A percentile compares a stretch with the other conserved stretches of the same genome.
phyloP scores from a whole-genome alignment of 2,329 filamentous ascomycete genomes.

The Xylaria sp. region DNA sequence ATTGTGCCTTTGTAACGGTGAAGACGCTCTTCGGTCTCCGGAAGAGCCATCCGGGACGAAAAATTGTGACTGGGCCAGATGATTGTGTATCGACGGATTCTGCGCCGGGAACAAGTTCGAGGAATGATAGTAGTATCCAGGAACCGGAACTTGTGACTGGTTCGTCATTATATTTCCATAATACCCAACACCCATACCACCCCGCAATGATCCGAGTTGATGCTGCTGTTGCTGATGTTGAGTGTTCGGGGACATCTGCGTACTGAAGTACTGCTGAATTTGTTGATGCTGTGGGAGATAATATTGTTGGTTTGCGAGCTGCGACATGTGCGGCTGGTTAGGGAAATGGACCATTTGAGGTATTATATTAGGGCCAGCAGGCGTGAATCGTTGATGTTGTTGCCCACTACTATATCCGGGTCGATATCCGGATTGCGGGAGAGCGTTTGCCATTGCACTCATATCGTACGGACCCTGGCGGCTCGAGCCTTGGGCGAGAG shows the following conservation, averaged over 20 bases:
- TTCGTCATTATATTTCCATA: slow-evolving; percentile 53
- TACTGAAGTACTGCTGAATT: slow-evolving; percentile 57
- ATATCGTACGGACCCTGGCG: slow-evolving; percentile 59
- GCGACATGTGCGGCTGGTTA: slow-evolving; percentile 51
- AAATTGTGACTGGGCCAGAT: slow-evolving; percentile 51
- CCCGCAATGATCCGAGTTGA: slow-evolving; percentile 49
- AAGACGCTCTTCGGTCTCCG: slow-evolving; percentile 35
- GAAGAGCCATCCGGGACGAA: slow-evolving; percentile 45
- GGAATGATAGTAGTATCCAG: slow-evolving; percentile 55
- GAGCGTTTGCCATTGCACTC: slow-evolving; percentile 55
- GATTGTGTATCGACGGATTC: slow-evolving; percentile 47
- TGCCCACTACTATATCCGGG: slow-evolving; percentile 52
- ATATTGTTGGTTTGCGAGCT: slow-evolving; percentile 57
- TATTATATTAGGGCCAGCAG: slow-evolving; percentile 52
- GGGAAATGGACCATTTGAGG: slow-evolving; percentile 56
- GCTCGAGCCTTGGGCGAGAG: slow-evolving; percentile 46
- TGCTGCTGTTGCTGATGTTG: slow-evolving; percentile 51
- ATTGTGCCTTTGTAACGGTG: slow-evolving; percentile 39
- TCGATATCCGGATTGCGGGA: slow-evolving; percentile 56
- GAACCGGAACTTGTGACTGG: slow-evolving; percentile 24
- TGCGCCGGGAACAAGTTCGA: slow-evolving; percentile 52
- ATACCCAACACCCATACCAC: slow-evolving; percentile 46
- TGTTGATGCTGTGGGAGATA: slow-evolving; percentile 59
- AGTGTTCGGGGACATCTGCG: slow-evolving; percentile 52
- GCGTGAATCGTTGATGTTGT: slow-evolving; percentile 43